Evolutionary conservation across 192 early-diverging fungal species (phyloP).

Genomic region (Powellomyces hirtus): DNA sequence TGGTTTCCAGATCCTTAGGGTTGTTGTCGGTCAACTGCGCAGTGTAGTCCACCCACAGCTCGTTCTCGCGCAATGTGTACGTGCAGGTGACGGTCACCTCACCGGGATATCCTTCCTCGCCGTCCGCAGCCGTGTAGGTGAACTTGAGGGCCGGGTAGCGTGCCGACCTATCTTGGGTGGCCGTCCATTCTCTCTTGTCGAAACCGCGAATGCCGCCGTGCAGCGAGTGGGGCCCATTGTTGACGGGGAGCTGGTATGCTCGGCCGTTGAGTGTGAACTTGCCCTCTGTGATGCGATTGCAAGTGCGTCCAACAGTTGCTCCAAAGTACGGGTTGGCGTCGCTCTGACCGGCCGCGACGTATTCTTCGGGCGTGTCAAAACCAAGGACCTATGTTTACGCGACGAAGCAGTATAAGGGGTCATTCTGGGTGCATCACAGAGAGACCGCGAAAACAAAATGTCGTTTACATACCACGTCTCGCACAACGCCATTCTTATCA

Average conservation of each 20-base stretch:
- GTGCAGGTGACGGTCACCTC: constrained; percentile 54
- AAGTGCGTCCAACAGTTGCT: constrained; percentile 70
- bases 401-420: too few relatives aligned
- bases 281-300: constrained; percentile 67
- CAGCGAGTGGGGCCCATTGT: constrained; percentile 74
- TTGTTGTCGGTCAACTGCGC: constrained; percentile 52
- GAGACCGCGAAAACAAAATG: too few relatives aligned
- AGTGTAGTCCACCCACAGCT: constrained; percentile 40
- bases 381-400: too few relatives aligned
- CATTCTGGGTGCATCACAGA: too few relatives aligned
- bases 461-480: too few relatives aligned
- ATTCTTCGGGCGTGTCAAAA: constrained; percentile 49
- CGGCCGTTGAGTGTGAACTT: constrained; percentile 62
- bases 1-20: constrained; percentile 46
- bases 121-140: constrained; percentile 58
- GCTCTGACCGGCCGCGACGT: constrained; percentile 41
- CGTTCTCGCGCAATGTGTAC: constrained; percentile 44
- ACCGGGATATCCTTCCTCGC: constrained; percentile 82
- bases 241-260: constrained; percentile 56
- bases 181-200: constrained; percentile 66
- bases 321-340: constrained; percentile 74
- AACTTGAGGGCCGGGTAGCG: constrained; percentile 57
- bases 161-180: constrained; percentile 32
- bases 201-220: constrained; percentile 79
- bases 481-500: not conserved